Evolutionary conservation across 1,284 basidiomycete species (phyloP).

Genomic region (Ceratobasidium sp.): DNA sequence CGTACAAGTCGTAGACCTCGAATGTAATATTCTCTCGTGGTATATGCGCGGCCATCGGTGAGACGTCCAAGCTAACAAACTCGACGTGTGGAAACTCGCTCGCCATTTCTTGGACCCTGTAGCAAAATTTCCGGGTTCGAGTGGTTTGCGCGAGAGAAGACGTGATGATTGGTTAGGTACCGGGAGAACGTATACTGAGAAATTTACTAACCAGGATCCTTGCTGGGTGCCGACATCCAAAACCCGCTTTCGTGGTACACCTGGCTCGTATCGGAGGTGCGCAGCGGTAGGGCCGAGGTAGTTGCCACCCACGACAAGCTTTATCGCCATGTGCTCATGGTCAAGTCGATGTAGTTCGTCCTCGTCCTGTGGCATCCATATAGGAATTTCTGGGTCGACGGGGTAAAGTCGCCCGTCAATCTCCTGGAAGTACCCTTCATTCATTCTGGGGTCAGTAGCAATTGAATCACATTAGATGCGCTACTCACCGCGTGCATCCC

Average conservation of each 20-base stretch:
- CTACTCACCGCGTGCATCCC: constrained; percentile 4
- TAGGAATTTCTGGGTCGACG: constrained; percentile 13
- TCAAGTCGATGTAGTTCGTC: constrained; percentile 20
- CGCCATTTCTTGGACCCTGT: constrained; percentile 37
- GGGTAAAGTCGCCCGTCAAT: constrained; percentile 26
- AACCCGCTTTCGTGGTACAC: constrained; percentile 10
- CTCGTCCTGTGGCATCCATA: constrained; percentile 35
- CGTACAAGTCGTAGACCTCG: constrained; percentile 29
- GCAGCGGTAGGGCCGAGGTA: constrained; percentile 15
- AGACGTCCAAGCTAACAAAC: constrained; percentile 34
- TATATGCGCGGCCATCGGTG: constrained; percentile 40
- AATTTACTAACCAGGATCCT: constrained; percentile 29
- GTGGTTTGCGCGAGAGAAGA: constrained; percentile 2
- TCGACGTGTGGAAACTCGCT: constrained; percentile 31
- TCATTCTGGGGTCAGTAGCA: background rate
- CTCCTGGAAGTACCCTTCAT: constrained; percentile 3
- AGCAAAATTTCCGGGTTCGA: background rate
- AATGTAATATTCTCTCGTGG: constrained; percentile 31
- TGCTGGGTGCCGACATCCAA: constrained; percentile 29
- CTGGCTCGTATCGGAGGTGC: constrained; percentile 30
- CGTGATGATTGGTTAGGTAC: background rate
- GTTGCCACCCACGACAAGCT: constrained; percentile 11
- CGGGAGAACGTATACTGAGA: background rate
- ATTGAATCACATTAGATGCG: background rate
- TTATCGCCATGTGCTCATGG: constrained; percentile 21